Conservation (phyloP, 768 basidiomycete species). For the Saitozyma sp. region DNA sequence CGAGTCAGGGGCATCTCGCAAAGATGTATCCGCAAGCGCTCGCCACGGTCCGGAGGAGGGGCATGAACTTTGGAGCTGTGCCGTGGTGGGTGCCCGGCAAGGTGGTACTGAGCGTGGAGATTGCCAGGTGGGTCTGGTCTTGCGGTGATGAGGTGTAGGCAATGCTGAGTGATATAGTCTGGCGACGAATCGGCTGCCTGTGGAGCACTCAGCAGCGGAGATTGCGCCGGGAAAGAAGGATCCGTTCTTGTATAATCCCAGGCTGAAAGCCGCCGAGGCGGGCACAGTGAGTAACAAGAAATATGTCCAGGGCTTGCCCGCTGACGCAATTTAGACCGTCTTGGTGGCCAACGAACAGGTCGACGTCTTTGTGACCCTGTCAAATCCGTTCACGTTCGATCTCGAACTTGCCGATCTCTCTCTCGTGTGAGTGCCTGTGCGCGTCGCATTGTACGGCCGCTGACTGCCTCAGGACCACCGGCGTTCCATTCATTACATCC, state of each 20-base stretch:
- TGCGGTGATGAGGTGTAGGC: conserved; percentile 11
- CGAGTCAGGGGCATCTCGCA: conserved; percentile 79
- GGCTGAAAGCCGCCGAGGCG: conserved; percentile 59
- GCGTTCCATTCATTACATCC: conserved; percentile 69
- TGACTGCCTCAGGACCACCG: conserved; percentile 66
- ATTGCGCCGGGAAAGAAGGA: conserved; percentile 60
- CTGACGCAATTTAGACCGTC: conserved; percentile 60
- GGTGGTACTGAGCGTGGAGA: conserved; percentile 73
- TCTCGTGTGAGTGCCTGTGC: conserved; percentile 63
- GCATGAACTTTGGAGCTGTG: conserved; percentile 59
- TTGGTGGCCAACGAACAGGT: conserved; percentile 79
- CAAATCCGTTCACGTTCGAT: conserved; percentile 90
- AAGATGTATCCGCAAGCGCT: conserved; percentile 71
- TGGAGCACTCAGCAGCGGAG: conserved; percentile 64
- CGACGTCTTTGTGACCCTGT: conserved; percentile 79
- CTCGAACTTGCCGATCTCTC: conserved; percentile 79
- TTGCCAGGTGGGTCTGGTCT: conserved; percentile 65
- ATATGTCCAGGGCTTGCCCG: background rate
- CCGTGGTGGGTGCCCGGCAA: conserved; percentile 82
- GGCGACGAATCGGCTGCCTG: conserved; percentile 67
- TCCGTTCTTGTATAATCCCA: conserved; percentile 90
- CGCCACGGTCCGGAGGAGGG: conserved; percentile 72
- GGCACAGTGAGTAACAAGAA: conserved; percentile 59
- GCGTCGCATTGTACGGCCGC: background rate
- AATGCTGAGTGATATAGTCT: conserved; percentile 57